These are phyloP conservation scores for Medicago arabica DNA, from an alignment of 306 rosid species.

Conservation along the genomic window DNA sequence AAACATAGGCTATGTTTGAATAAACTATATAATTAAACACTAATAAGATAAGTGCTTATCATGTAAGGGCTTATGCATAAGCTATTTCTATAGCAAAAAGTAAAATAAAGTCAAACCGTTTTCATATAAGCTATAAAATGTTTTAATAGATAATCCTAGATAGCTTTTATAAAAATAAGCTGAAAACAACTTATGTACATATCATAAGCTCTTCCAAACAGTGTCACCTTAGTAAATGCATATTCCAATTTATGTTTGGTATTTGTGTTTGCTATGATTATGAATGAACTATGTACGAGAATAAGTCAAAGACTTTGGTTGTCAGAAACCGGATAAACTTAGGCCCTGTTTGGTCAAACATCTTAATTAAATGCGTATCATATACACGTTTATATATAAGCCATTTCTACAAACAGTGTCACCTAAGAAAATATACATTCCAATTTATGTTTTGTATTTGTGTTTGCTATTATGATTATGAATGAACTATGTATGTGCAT, in stretches of 20 bases:
- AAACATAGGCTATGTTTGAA: background rate
- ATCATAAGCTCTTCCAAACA: too few species aligned
- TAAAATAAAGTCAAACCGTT: background rate
- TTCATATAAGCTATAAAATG: background rate
- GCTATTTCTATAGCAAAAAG: too few species aligned
- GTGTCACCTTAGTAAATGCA: too few species aligned
- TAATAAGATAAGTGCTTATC: too few species aligned
- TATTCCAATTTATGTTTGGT: background rate
- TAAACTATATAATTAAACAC: background rate
- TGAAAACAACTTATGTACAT: too few species aligned
- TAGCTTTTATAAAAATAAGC: too few species aligned
- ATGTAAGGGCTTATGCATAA: background rate
- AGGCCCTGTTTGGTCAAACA: background rate
- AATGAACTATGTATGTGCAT: background rate
- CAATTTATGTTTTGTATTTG: background rate
- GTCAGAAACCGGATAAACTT: conserved; percentile 5
- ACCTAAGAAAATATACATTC: background rate
- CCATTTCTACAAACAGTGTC: background rate
- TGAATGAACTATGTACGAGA: background rate
- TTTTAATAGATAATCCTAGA: background rate
- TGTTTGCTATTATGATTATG: conserved; percentile 21
- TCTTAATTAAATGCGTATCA: background rate
- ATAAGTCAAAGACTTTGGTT: background rate
- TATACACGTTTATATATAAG: background rate
- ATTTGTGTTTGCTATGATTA: conserved; percentile 31